phyloP scores from a whole-genome alignment of 2,329 filamentous ascomycete species.

The Xylaria sp. region DNA sequence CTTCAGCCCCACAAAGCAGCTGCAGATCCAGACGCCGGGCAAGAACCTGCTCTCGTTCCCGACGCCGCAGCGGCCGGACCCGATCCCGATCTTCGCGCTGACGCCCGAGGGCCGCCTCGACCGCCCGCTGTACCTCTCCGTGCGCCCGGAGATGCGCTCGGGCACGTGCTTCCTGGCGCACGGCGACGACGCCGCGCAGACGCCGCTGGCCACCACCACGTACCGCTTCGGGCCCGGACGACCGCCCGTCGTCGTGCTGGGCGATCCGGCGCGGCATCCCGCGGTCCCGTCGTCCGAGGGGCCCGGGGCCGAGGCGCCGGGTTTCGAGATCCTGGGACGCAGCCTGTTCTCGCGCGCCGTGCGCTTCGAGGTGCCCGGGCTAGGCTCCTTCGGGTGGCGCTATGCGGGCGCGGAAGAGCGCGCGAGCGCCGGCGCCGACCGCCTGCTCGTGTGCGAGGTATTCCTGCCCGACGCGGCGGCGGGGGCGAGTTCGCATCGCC shows the following conservation, averaged over 20 bases:
- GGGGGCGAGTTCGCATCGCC: slow-evolving; percentile 28
- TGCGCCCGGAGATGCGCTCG: slow-evolving; percentile 53
- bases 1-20: slow-evolving; percentile 51
- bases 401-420: slow-evolving; percentile 20
- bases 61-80: slow-evolving; percentile 23
- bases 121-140: slow-evolving; percentile 55
- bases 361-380: slow-evolving; percentile 6
- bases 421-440: slow-evolving; percentile 38
- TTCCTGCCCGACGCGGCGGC: neutral
- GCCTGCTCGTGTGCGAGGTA: slow-evolving; percentile 58
- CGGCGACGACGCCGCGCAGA: slow-evolving; percentile 36
- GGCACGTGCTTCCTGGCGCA: slow-evolving; percentile 55
- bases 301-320: neutral
- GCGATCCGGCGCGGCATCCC: neutral
- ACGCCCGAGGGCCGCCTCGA: slow-evolving; percentile 43
- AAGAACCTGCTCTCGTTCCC: slow-evolving; percentile 52
- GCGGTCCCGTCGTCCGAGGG: neutral
- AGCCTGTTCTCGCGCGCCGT: slow-evolving; percentile 41
- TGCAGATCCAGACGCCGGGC: slow-evolving; percentile 57
- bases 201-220: slow-evolving; percentile 54
- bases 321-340: slow-evolving; percentile 40
- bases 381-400: slow-evolving; percentile 23
- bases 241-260: slow-evolving; percentile 53
- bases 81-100: slow-evolving; percentile 51
- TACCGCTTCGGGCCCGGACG: slow-evolving; percentile 51